Conservation (phyloP, 441 rosid species). For the Populus hybrid region DNA sequence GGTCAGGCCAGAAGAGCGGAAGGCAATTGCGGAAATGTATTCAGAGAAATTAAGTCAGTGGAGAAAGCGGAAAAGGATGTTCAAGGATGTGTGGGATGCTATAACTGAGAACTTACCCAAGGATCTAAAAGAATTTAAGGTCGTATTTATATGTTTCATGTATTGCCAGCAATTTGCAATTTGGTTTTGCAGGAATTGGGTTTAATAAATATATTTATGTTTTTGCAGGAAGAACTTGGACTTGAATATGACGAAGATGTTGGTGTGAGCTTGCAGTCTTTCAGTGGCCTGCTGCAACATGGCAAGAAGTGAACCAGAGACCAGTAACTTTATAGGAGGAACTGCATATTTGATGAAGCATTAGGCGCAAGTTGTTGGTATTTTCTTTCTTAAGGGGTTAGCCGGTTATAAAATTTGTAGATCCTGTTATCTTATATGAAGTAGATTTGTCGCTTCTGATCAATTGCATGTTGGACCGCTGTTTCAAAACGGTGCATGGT, state of each 20-base stretch:
- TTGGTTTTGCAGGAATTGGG: slow-evolving; percentile 11
- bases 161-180: slow-evolving; percentile 4
- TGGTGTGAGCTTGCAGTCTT: slow-evolving; percentile 63
- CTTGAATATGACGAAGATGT: slow-evolving; percentile 88
- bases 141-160: slow-evolving; percentile 13
- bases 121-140: slow-evolving; percentile 85
- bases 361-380: slow-evolving; percentile 14
- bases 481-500: not conserved
- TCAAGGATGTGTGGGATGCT: slow-evolving; percentile 90
- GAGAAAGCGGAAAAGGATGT: slow-evolving; percentile 91
- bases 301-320: slow-evolving; percentile 56
- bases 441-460: slow-evolving; percentile 9
- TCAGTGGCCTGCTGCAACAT: slow-evolving; percentile 49
- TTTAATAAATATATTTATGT: slow-evolving; percentile 9
- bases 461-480: not conserved
- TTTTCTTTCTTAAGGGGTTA: slow-evolving; percentile 1
- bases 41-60: slow-evolving; percentile 66
- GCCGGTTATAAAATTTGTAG: slow-evolving; percentile 15
- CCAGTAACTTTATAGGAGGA: slow-evolving; percentile 28
- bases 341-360: slow-evolving; percentile 9
- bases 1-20: slow-evolving; percentile 81
- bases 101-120: slow-evolving; percentile 76
- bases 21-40: slow-evolving; percentile 53
- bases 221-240: slow-evolving; percentile 82
- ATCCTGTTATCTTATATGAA: slow-evolving; percentile 23